Evolutionary conservation across 352 stramenopile genomes (phyloP), one percentile per base, ranked within the genome.

Genomic region (Pythium sukuiense): DNA sequence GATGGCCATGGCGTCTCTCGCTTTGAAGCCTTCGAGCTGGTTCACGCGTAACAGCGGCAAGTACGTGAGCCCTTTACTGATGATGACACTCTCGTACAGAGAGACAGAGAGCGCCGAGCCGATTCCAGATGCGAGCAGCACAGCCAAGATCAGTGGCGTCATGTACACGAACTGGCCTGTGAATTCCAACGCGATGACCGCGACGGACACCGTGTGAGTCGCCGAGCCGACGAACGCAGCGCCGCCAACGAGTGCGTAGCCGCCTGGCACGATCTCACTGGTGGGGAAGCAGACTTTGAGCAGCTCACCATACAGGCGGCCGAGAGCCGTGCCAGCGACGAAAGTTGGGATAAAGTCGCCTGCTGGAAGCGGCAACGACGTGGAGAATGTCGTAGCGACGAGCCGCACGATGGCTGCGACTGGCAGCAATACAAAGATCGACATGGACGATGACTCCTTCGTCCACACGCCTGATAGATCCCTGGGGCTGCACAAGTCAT

Each of bases 111-210:
- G 61, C 9, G 78, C 76, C 26, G 80, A 83, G 26, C 73, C 77
- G 6, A 88, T 68, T 0, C 76, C 70, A 6, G 79, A 85, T 2
- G 82, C 75, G 4, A 89, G 50, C 18, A 90, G 64, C 37, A 75
- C 73, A 8, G 80, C 79, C 13, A 89, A 61, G 24, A 90, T 77
- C 24, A 89, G 39, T 9, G 82, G 82, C 4, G 78, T 87, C 56
- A 87, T 77, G 67, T 85, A 91, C 46, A 86, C 71, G 39, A 92
- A 88, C 57, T 90, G 81, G 1, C 83, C 81, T 5, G 81, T 90
- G 55, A 92, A 83, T 56, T 92, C 83, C 11, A 89, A 62, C 30
- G 79, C 80, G 53, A 92, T 92, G n/a, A 92, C 79, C 66, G 85
- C 85, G 14, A 88, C 79, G 0, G 82, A 92, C 9, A 90, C 73